Evolutionary conservation across 2,329 filamentous ascomycete species (phyloP), one percentile per base, ranked within the genome.

Genomic region (Colletotrichum cuscutae): DNA sequence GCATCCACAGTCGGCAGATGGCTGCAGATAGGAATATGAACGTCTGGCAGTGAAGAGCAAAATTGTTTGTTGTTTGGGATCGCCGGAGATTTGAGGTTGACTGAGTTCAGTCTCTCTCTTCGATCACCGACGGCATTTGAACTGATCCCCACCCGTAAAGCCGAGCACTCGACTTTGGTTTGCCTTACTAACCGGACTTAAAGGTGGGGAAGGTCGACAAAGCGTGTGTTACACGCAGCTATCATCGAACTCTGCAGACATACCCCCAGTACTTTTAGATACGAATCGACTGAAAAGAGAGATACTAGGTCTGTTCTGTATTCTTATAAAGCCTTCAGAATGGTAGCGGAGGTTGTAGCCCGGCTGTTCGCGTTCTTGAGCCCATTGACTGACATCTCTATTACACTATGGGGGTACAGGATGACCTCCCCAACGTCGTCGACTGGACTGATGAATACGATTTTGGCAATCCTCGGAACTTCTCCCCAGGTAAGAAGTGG

Each of bases 301-400:
- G 3, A n/a, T 7, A 9, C 7, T 4, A n/a, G 42, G 8, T 1
- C n/a, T 5, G 2, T 1, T n/a, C 3, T 19, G 4, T 2, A 3
- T 9, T 19, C 19, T 49, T 42, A 42, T 42, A 42, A 42, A 12
- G 32, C 12, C 32, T 12, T 3, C 8, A 35, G 32, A 5, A 12
- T 35, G 11, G 0, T 35, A 9, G 11, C 32, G 32, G 11, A 35
- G 5, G 32, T 35, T 12, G 11, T 4, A 35, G 11, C 32, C 32
- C 11, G 32, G 37, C 37, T 15, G 5, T 42, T 15, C 7, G 5
- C 37, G 5, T 4, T 54, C 22, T 26, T n/a, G 11, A 22, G 1
- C 24, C 2, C 24, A 54, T 1, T 13, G 22, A 54, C 3, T 11
- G 11, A 24, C 52, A 54, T 26, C 5, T 24, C n/a, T n/a, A 2